Conservation (phyloP, 257 asterid species). For the Scutellaria minor region DNA sequence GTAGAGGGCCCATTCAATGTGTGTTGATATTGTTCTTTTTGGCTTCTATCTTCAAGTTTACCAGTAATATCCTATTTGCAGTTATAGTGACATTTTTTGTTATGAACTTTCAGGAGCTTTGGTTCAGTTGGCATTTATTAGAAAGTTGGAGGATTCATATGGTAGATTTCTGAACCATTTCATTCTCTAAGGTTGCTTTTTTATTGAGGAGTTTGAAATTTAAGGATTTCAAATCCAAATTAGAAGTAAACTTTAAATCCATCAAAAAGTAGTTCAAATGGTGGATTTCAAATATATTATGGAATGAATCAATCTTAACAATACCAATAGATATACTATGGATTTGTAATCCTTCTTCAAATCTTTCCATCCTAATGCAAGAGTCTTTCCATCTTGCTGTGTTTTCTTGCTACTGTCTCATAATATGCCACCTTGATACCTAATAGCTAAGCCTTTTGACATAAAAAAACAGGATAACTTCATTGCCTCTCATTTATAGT, state of each 20-base stretch:
- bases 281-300: too few relatives aligned
- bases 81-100: slow-evolving; percentile 25
- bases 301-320: too few relatives aligned
- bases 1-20: background rate
- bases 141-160: slow-evolving; percentile 75
- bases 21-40: slow-evolving; percentile 10
- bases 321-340: too few relatives aligned
- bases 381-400: background rate
- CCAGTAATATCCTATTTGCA: slow-evolving; percentile 8
- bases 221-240: too few relatives aligned
- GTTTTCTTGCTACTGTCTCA: slow-evolving; percentile 8
- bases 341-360: too few relatives aligned
- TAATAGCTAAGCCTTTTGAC: background rate
- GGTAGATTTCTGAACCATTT: slow-evolving; percentile 53
- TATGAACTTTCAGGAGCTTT: slow-evolving; percentile 64
- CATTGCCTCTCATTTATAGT: background rate
- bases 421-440: slow-evolving; percentile 18
- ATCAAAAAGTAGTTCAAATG: too few relatives aligned
- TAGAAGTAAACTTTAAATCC: too few relatives aligned
- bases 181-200: background rate
- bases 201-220: too few relatives aligned
- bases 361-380: too few relatives aligned
- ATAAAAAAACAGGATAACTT: background rate
- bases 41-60: slow-evolving; percentile 4
- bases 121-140: slow-evolving; percentile 67